phyloP scores from a whole-genome alignment of 176 grass and related monocot species.

The Bonia amplexicaulis region DNA sequence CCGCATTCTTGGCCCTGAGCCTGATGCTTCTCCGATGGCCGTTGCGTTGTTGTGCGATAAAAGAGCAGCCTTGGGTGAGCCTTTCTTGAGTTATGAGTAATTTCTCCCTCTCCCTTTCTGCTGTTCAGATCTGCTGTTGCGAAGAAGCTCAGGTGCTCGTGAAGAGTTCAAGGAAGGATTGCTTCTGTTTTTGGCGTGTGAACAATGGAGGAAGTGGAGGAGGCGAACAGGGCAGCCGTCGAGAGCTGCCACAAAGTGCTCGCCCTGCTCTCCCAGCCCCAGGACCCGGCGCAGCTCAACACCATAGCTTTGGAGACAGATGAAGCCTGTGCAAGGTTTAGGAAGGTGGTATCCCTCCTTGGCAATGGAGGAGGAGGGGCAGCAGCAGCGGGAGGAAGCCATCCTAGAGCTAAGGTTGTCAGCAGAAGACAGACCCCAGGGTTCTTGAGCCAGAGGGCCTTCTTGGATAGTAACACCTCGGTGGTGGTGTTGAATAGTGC shows the following conservation, averaged over 20 bases:
- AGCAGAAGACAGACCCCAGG: constrained; percentile 26
- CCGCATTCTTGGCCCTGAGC: neutral
- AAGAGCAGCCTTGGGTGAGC: neutral
- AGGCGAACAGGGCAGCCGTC: constrained; percentile 66
- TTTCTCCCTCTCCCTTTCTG: constrained; percentile 9
- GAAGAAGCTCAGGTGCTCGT: neutral
- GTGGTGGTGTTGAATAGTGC: constrained; percentile 9
- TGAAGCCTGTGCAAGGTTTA: constrained; percentile 73
- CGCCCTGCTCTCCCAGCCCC: constrained; percentile 47
- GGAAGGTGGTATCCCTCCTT: constrained; percentile 66
- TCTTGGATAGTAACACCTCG: constrained; percentile 25
- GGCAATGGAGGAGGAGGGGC: neutral
- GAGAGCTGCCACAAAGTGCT: constrained; percentile 77
- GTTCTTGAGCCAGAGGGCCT: constrained; percentile 42
- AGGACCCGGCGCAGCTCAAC: constrained; percentile 44
- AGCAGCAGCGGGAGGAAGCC: constrained; percentile 3
- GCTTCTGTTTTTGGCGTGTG: neutral
- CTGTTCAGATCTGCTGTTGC: constrained; percentile 36
- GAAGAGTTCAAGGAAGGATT: neutral
- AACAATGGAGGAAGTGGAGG: constrained; percentile 72
- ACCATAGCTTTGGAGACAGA: constrained; percentile 49
- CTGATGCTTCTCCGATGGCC: neutral
- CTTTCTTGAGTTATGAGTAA: constrained; percentile 25
- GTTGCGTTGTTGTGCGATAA: neutral
- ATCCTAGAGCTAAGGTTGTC: constrained; percentile 55